phyloP scores from a whole-genome alignment of 257 asterid genomes.

The Hygrophila difformis region DNA sequence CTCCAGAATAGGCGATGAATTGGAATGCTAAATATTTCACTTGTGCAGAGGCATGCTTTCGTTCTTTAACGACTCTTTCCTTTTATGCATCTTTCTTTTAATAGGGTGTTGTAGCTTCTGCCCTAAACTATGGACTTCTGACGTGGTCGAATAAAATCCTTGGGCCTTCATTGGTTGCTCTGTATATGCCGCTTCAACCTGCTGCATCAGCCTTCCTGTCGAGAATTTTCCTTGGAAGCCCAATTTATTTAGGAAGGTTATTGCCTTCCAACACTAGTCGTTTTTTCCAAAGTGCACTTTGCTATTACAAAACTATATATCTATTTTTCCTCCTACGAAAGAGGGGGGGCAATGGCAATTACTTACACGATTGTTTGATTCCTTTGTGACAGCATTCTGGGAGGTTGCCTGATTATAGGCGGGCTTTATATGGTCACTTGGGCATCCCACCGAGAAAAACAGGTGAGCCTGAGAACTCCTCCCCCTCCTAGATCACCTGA shows the following conservation, averaged over 20 bases:
- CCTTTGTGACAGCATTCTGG: slow-evolving; percentile 52
- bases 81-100: slow-evolving; percentile 6
- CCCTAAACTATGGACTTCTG: slow-evolving; percentile 71
- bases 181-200: slow-evolving; percentile 91
- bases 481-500: slow-evolving; percentile 40
- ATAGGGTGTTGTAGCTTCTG: slow-evolving; percentile 92
- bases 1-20: no score
- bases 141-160: slow-evolving; percentile 86
- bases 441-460: slow-evolving; percentile 69
- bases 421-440: slow-evolving; percentile 95
- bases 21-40: no score
- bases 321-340: no score
- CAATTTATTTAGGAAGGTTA: slow-evolving; percentile 93
- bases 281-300: no score
- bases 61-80: no score
- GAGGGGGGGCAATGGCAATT: no score
- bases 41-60: no score
- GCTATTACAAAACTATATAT: no score
- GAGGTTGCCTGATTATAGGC: slow-evolving; percentile 70
- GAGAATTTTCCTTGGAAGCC: slow-evolving; percentile 80
- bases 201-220: slow-evolving; percentile 80
- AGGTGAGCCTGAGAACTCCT: slow-evolving; percentile 20
- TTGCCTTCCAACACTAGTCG: no score
- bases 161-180: slow-evolving; percentile 90
- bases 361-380: neutral